Conservation (phyloP, 2,329 filamentous ascomycete genomes). For the Aspergillus japonicus region DNA sequence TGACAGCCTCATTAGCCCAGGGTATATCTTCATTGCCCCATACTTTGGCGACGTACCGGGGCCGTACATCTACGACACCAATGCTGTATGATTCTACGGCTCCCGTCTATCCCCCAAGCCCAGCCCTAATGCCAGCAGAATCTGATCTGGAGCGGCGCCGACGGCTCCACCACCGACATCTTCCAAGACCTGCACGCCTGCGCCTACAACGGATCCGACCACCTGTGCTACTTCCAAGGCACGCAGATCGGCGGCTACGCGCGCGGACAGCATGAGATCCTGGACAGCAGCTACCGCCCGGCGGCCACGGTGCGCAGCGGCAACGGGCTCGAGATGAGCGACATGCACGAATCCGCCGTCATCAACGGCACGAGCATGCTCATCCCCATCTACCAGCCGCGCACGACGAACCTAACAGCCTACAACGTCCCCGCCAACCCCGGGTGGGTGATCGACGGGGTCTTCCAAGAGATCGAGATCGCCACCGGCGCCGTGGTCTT, state of each 20-base stretch:
- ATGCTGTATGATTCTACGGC: constrained; percentile 21
- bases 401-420: neutral
- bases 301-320: constrained; percentile 31
- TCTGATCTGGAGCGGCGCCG: constrained; percentile 41
- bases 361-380: constrained; percentile 1
- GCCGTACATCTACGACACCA: constrained; percentile 44
- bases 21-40: constrained; percentile 42
- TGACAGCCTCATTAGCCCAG: constrained; percentile 21
- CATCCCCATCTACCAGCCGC: constrained; percentile 4
- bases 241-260: constrained; percentile 43
- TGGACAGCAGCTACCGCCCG: constrained; percentile 40
- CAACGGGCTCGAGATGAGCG: neutral
- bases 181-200: constrained; percentile 39
- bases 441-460: constrained; percentile 13
- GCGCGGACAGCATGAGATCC: constrained; percentile 40
- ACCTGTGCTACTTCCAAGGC: constrained; percentile 43
- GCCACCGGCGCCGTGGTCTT: constrained; percentile 2
- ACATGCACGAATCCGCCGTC: constrained; percentile 7
- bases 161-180: constrained; percentile 34
- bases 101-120: neutral
- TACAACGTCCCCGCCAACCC: neutral
- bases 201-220: constrained; percentile 35
- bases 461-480: constrained; percentile 8
- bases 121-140: constrained; percentile 19
- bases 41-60: constrained; percentile 41